Percentiles rank a stretch among this genome's conserved stretches.
phyloP scores from a whole-genome alignment of 352 stramenopile species.

The Globisporangium spinosum region DNA sequence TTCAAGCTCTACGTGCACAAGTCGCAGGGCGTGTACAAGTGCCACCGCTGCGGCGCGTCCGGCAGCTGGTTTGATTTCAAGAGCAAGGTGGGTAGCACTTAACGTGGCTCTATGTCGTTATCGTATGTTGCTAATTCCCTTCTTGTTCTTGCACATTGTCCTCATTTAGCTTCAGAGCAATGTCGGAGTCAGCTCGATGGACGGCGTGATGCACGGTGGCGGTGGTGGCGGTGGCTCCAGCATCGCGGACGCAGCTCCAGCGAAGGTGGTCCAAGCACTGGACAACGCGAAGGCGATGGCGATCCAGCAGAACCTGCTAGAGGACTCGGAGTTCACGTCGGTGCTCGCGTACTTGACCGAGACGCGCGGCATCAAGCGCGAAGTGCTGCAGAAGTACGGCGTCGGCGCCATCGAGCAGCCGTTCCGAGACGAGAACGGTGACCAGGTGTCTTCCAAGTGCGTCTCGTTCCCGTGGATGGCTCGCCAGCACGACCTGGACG shows the following conservation, averaged over 20 bases:
- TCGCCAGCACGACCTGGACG: constrained; percentile 68
- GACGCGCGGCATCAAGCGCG: constrained; percentile 55
- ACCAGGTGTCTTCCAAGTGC: constrained; percentile 67
- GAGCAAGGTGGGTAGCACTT: constrained; percentile 39
- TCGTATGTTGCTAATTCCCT: not conserved
- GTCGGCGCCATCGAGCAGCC: constrained; percentile 87
- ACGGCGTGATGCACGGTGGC: constrained; percentile 34
- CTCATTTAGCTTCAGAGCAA: constrained; percentile 40
- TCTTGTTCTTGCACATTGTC: not conserved
- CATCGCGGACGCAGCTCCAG: constrained; percentile 21
- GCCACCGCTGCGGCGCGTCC: constrained; percentile 81
- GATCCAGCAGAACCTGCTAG: constrained; percentile 78
- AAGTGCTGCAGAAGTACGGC: constrained; percentile 85
- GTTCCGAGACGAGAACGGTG: constrained; percentile 62
- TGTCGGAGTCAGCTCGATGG: constrained; percentile 42
- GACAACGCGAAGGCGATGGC: constrained; percentile 84
- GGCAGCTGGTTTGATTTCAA: constrained; percentile 91
- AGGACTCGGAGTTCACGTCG: constrained; percentile 53
- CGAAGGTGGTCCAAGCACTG: constrained; percentile 74
- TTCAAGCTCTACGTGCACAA: constrained; percentile 92
- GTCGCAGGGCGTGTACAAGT: constrained; percentile 86
- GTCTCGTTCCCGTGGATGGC: constrained; percentile 97
- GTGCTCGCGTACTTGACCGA: constrained; percentile 75
- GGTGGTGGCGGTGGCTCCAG: constrained; percentile 7
- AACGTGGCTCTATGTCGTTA: not conserved